A percentile compares a stretch with the other conserved stretches of the same genome.
phyloP scores from a whole-genome alignment of 306 rosid species.

The Albizia julibrissin region DNA sequence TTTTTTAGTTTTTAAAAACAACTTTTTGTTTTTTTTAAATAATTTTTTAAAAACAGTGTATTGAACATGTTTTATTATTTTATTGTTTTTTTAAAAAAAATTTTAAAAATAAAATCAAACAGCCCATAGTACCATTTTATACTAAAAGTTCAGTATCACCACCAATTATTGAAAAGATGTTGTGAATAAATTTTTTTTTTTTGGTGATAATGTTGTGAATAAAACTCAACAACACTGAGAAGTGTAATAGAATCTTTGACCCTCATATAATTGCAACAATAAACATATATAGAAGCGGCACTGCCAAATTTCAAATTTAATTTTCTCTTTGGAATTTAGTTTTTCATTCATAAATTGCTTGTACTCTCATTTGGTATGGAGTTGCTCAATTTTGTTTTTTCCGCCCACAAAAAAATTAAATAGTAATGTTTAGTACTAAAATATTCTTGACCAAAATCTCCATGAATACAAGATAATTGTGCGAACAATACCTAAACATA shows the following conservation, averaged over 20 bases:
- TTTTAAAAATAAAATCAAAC: too few relatives aligned
- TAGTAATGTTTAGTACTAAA: neutral
- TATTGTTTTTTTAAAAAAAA: too few relatives aligned
- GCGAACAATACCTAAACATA: neutral
- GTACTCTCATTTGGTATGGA: neutral
- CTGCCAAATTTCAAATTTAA: neutral
- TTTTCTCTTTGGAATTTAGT: neutral
- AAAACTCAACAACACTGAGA: neutral
- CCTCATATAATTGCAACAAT: neutral
- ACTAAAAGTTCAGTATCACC: slow-evolving; percentile 1
- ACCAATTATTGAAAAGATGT: neutral
- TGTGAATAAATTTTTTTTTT: too few relatives aligned
- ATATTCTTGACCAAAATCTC: neutral
- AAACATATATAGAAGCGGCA: neutral
- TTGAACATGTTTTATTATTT: too few relatives aligned
- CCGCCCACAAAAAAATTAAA: too few relatives aligned
- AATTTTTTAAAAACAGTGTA: too few relatives aligned
- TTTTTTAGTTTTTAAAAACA: too few relatives aligned
- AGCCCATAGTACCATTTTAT: neutral
- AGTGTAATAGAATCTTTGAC: neutral
- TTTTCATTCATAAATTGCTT: neutral
- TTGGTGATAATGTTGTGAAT: neutral
- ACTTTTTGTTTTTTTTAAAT: too few relatives aligned
- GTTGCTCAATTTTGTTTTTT: too few relatives aligned
- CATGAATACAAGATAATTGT: neutral